phyloP scores from a whole-genome alignment of 1,284 basidiomycete species.

The Leucoagaricus sp. region DNA sequence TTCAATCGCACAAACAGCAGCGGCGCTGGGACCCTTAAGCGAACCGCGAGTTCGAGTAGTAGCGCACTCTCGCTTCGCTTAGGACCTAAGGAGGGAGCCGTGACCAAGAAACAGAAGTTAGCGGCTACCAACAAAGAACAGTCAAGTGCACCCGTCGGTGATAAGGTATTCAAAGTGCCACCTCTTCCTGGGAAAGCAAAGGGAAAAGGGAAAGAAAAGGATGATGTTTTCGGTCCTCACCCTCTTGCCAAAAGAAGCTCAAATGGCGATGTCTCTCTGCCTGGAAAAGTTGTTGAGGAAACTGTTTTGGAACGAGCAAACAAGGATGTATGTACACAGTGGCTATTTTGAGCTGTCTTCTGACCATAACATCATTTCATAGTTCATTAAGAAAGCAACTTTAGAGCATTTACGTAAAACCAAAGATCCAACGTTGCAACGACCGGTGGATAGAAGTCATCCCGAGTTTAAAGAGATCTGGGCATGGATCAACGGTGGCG shows the following conservation, averaged over 20 bases:
- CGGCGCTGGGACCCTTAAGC: slow-evolving; percentile 34
- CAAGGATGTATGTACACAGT: slow-evolving; percentile 38
- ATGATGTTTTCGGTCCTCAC: slow-evolving; percentile 52
- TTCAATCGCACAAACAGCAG: slow-evolving; percentile 31
- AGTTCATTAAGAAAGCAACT: slow-evolving; percentile 35
- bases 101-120: slow-evolving; percentile 31
- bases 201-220: slow-evolving; percentile 36
- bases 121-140: slow-evolving; percentile 21
- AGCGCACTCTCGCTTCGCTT: slow-evolving; percentile 19
- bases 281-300: slow-evolving; percentile 26
- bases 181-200: slow-evolving; percentile 35
- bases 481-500: slow-evolving; percentile 53
- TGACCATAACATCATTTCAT: background rate
- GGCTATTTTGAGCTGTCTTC: background rate
- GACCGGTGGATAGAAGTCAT: slow-evolving; percentile 51
- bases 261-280: slow-evolving; percentile 7
- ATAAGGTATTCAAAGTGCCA: slow-evolving; percentile 51
- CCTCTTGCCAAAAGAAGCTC: slow-evolving; percentile 26
- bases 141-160: slow-evolving; percentile 23
- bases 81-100: slow-evolving; percentile 21
- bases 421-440: slow-evolving; percentile 34
- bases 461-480: slow-evolving; percentile 63
- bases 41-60: slow-evolving; percentile 24
- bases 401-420: slow-evolving; percentile 35
- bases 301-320: slow-evolving; percentile 40